Evolutionary conservation across 1,284 basidiomycete species (phyloP), one percentile per base, ranked within the genome.

Genomic region (Ganoderma lucidum): DNA sequence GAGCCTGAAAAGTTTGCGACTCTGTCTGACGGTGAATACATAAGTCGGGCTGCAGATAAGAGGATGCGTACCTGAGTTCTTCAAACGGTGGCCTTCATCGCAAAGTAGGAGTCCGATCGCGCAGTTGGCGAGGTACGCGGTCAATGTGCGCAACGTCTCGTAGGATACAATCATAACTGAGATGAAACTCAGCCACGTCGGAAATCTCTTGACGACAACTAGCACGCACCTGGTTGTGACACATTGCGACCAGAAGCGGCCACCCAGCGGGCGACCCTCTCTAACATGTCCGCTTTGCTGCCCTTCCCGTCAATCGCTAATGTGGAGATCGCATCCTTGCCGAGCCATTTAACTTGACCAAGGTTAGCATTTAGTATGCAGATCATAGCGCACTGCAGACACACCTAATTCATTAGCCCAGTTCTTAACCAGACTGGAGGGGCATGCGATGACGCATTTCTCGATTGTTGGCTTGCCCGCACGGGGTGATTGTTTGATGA

Each of bases 151-250:
- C 62, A 99, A 85, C 0, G 96, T 98, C 80, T 99, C 97, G 76
- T 99, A 99, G 0, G 98, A 99, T 1, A 98, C 97, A 74, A 99
- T 99, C 95, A 99, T 96, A 59, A 99, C 97, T 96, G 60, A 58
- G 68, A n/a, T 30, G 17, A 61, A 48, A 30, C 63, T 55, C 3
- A n/a, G 45, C 23, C 9, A 32, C 14, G 10, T 15, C 30, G n/a
- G 2, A 12, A 14, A 6, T 12, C 0, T n/a, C 19, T 30, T 2
- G 10, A 30, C 23, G 28, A 32, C 17, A 41, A 15, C 1, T 6
- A 14, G n/a, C 12, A 76, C 86, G 60, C 75, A 95, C 96, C 94
- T 80, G 96, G 96, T 71, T 96, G 91, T 3, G 94, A 93, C 63
- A 98, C 92, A 75, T 93, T 95, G 69, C 96, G 86, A 19, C 96